phyloP scores from a whole-genome alignment of 2,329 filamentous ascomycete genomes.

The Aureobasidium melanogenum region DNA sequence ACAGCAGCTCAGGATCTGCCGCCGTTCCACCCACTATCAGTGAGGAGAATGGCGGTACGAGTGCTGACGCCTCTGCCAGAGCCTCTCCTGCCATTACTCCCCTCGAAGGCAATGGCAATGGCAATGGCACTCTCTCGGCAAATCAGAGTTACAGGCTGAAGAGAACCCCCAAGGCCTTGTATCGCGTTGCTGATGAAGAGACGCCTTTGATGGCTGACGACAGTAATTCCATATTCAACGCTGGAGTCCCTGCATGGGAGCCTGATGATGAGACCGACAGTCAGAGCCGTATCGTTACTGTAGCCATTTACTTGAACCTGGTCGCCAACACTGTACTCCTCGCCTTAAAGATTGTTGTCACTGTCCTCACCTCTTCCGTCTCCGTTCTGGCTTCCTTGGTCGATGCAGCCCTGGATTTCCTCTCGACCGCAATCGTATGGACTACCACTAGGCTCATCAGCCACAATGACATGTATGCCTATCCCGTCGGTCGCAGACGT shows the following conservation, averaged over 20 bases:
- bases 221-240: slow-evolving; percentile 29
- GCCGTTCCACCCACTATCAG: slow-evolving; percentile 60
- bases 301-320: slow-evolving; percentile 83
- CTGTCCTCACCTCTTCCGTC: slow-evolving; percentile 69
- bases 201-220: slow-evolving; percentile 52
- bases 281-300: slow-evolving; percentile 64
- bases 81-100: slow-evolving; percentile 37
- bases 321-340: slow-evolving; percentile 68
- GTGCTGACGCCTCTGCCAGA: slow-evolving; percentile 24
- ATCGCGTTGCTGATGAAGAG: slow-evolving; percentile 61
- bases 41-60: slow-evolving; percentile 48
- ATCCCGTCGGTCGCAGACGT: slow-evolving; percentile 67
- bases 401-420: slow-evolving; percentile 70
- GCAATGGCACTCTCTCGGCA: slow-evolving; percentile 15
- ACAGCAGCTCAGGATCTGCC: not conserved
- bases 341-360: slow-evolving; percentile 66
- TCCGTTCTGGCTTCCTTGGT: slow-evolving; percentile 73
- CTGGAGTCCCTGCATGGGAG: slow-evolving; percentile 57
- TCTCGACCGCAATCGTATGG: slow-evolving; percentile 75
- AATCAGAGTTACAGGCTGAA: slow-evolving; percentile 45
- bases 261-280: slow-evolving; percentile 63
- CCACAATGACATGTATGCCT: slow-evolving; percentile 62
- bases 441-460: slow-evolving; percentile 66
- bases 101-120: slow-evolving; percentile 12
- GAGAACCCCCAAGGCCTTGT: slow-evolving; percentile 77